Percentiles rank a stretch among this genome's conserved stretches.
phyloP scores from a whole-genome alignment of 768 basidiomycete genomes.

The Collybiopsis confluens region DNA sequence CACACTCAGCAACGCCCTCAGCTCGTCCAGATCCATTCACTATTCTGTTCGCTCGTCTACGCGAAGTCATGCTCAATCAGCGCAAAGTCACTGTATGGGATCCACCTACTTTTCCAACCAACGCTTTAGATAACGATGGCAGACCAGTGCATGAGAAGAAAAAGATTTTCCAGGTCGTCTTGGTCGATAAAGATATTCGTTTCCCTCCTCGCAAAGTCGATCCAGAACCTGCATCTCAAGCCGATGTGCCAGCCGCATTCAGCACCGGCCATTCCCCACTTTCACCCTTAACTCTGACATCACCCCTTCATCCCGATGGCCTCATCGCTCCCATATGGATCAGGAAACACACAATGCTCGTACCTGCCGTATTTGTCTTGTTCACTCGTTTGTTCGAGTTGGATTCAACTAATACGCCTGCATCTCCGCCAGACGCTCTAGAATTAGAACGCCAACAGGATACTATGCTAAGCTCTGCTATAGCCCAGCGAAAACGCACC shows the following conservation, averaged over 20 bases:
- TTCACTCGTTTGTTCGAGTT: conserved; percentile 82
- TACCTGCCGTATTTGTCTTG: conserved; percentile 91
- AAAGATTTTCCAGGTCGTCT: conserved; percentile 74
- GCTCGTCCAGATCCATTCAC: conserved; percentile 57
- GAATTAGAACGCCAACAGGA: conserved; percentile 69
- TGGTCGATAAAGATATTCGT: conserved; percentile 80
- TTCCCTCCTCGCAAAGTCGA: conserved; percentile 84
- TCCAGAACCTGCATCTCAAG: no score
- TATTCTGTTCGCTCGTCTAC: conserved; percentile 54
- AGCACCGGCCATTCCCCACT: conserved; percentile 81
- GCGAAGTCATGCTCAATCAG: conserved; percentile 64
- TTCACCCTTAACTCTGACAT: conserved; percentile 86
- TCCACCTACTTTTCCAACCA: conserved; percentile 46
- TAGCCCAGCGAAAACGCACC: conserved; percentile 73
- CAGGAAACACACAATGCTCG: conserved; percentile 86
- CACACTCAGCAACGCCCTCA: conserved; percentile 19
- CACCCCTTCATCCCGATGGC: conserved; percentile 92
- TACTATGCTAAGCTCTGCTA: conserved; percentile 71
- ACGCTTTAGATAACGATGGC: no score
- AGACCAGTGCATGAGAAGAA: conserved; percentile 37
- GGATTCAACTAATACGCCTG: conserved; percentile 30
- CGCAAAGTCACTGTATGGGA: conserved; percentile 62
- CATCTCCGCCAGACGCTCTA: conserved; percentile 25
- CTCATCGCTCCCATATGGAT: conserved; percentile 98
- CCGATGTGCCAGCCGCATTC: not conserved